A percentile compares a stretch with the other conserved stretches of the same genome.
phyloP scores from a whole-genome alignment of 2,329 filamentous ascomycete genomes.

The Ophiocordyceps camponoti-leonardi region DNA sequence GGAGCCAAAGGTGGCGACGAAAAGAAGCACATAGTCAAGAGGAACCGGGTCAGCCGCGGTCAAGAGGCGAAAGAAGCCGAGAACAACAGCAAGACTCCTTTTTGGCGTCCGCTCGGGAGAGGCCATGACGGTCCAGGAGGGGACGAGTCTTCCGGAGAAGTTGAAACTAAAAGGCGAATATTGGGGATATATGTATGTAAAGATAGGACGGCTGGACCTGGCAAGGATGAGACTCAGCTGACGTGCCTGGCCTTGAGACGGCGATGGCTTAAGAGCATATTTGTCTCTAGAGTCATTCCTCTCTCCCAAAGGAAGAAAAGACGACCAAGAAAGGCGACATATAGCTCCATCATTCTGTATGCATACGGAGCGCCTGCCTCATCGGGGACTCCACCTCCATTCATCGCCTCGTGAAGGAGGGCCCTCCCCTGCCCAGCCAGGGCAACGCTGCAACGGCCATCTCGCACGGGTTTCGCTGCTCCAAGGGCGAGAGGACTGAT shows the following conservation, averaged over 20 bases:
- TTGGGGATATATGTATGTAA: too few relatives aligned
- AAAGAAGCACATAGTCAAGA: conserved; percentile 23
- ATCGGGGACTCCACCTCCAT: background rate
- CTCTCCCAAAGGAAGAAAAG: background rate
- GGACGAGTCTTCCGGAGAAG: background rate
- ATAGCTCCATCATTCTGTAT: background rate
- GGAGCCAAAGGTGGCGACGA: conserved; percentile 24
- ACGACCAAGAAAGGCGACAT: too few relatives aligned
- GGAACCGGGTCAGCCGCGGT: conserved; percentile 25
- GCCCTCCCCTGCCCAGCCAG: background rate
- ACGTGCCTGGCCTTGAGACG: too few relatives aligned
- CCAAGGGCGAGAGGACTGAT: too few relatives aligned
- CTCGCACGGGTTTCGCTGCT: background rate
- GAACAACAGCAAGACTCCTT: background rate
- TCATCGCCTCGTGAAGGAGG: background rate
- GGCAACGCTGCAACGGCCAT: background rate
- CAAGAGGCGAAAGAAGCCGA: conserved; percentile 24
- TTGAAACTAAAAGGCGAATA: too few relatives aligned
- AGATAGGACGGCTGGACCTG: too few relatives aligned
- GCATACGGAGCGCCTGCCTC: background rate
- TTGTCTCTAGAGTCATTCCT: background rate
- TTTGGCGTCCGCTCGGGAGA: background rate
- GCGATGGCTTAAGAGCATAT: too few relatives aligned
- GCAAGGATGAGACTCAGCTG: too few relatives aligned
- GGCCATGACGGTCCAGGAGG: background rate